Conservation (phyloP, 139 green algal genomes). For the Yamagishiella unicocca region DNA sequence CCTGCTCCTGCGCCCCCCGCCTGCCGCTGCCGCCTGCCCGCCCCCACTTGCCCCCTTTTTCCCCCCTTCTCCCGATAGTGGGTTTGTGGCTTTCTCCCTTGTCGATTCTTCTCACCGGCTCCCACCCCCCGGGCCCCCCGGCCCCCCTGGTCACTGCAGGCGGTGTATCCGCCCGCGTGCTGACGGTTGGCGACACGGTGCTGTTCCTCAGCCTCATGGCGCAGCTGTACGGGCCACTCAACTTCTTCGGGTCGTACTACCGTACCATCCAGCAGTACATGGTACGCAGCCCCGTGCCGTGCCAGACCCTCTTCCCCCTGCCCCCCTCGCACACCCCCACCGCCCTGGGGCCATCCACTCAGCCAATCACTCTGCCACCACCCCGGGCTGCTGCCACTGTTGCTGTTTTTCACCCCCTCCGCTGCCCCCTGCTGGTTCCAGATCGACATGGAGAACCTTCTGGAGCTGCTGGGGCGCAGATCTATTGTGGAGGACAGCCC, state of each 20-base stretch:
- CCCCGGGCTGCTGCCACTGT: no score
- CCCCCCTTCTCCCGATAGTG: no score
- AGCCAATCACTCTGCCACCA: no score
- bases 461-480: constrained; percentile 72
- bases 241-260: constrained; percentile 77
- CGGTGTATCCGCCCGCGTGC: constrained; percentile 52
- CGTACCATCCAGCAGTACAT: constrained; percentile 69
- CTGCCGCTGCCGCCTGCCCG: not conserved
- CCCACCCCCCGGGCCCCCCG: not conserved
- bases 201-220: constrained; percentile 90
- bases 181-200: constrained; percentile 89
- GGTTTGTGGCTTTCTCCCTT: no score
- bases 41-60: not conserved
- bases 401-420: not conserved
- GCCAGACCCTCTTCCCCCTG: no score
- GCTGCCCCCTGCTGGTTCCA: constrained; percentile 24
- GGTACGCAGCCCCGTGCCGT: no score
- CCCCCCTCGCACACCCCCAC: no score
- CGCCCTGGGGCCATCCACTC: no score
- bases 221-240: constrained; percentile 89
- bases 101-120: no score
- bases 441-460: constrained; percentile 89
- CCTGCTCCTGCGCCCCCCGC: no score
- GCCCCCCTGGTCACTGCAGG: no score
- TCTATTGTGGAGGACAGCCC: constrained; percentile 70